These are phyloP conservation scores for Tripterygium wilfordii DNA, from an alignment of 177 flowering plant genomes.

Conservation along the genomic window DNA sequence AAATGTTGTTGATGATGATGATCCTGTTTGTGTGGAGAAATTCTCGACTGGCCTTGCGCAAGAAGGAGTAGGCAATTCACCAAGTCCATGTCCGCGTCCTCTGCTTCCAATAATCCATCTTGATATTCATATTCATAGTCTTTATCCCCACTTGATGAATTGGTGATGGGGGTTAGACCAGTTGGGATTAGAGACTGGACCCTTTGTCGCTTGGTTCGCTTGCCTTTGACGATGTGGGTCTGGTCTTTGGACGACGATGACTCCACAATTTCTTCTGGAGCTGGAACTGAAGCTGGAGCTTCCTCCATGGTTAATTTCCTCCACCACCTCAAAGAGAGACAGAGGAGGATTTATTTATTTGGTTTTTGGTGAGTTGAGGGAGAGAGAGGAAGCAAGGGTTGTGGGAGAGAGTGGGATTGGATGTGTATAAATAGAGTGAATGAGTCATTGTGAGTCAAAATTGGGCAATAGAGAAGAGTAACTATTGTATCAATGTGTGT, in stretches of 20 bases:
- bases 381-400: slow-evolving; percentile 9
- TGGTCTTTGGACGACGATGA: no score
- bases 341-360: background rate
- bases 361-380: no score
- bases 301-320: slow-evolving; percentile 7
- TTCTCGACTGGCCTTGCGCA: slow-evolving; percentile 29
- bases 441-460: slow-evolving; percentile 15
- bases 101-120: no score
- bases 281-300: no score
- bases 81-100: slow-evolving; percentile 43
- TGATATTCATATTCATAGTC: no score
- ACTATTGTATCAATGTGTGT: no score
- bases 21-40: background rate
- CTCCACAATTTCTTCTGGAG: slow-evolving; percentile 14
- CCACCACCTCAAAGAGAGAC: slow-evolving; percentile 4
- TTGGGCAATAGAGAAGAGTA: slow-evolving; percentile 14
- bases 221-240: slow-evolving; percentile 26
- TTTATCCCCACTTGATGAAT: background rate
- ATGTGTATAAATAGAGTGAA: slow-evolving; percentile 4
- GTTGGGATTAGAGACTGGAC: slow-evolving; percentile 28
- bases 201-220: slow-evolving; percentile 37
- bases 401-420: slow-evolving; percentile 1
- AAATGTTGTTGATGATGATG: background rate
- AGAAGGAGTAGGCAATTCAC: slow-evolving; percentile 45
- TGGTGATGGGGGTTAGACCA: background rate